These are phyloP conservation scores for Porphyrellus cyaneotinctus DNA, from an alignment of 768 basidiomycete species.

Conservation along the genomic window DNA sequence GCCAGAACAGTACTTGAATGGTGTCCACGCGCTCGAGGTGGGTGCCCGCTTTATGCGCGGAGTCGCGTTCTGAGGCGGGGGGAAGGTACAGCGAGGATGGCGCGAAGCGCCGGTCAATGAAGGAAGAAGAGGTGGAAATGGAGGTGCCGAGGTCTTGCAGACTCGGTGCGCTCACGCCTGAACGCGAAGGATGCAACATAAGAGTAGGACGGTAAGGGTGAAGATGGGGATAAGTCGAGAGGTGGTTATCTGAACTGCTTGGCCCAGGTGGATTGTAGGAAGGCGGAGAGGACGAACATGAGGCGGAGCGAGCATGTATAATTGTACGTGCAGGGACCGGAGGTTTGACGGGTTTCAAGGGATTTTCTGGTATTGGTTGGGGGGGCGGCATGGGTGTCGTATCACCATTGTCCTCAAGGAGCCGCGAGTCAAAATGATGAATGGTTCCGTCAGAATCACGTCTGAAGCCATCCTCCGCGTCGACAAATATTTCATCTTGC, in stretches of 20 bases:
- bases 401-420: slow-evolving; percentile 12
- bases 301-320: slow-evolving; percentile 15
- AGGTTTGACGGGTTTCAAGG: slow-evolving; percentile 13
- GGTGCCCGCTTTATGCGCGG: slow-evolving; percentile 18
- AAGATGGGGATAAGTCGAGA: slow-evolving; percentile 2
- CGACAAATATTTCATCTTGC: slow-evolving; percentile 26
- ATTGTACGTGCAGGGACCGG: slow-evolving; percentile 18
- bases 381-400: slow-evolving; percentile 3
- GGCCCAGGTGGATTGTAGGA: slow-evolving; percentile 21
- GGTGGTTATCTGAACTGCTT: slow-evolving; percentile 18
- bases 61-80: slow-evolving; percentile 31
- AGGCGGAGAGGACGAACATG: slow-evolving; percentile 23
- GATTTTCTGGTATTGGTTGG: not conserved
- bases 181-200: slow-evolving; percentile 3
- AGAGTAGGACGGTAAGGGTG: slow-evolving; percentile 14
- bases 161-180: slow-evolving; percentile 22
- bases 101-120: slow-evolving; percentile 50
- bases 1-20: slow-evolving; percentile 65
- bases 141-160: slow-evolving; percentile 24
- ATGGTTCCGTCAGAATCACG: slow-evolving; percentile 24
- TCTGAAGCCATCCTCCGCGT: slow-evolving; percentile 25
- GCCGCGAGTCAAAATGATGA: slow-evolving; percentile 16
- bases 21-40: slow-evolving; percentile 24
- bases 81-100: slow-evolving; percentile 37
- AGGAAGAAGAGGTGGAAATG: slow-evolving; percentile 44